Base-by-base conservation (phyloP, 164 flowering plant genomes). In the Chimonanthus salicifolius region DNA sequence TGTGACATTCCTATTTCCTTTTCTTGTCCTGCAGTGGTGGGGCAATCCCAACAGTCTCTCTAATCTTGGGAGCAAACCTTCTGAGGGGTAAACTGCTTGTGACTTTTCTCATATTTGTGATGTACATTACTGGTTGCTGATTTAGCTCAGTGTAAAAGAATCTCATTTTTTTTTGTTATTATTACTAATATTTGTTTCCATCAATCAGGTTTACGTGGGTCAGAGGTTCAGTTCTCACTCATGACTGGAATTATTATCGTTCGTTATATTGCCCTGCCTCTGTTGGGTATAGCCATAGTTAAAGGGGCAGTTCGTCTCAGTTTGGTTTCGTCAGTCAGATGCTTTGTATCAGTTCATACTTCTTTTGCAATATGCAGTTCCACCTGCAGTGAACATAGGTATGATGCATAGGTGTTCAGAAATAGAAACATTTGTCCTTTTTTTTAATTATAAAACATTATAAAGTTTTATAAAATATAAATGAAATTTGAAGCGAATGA, bases 371-470 rank as follows among this genome's bases (percentile, higher is more conserved):
- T 89, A 64, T 84, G 86, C 92, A 47, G 71, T 92, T 60, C 97
- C 94, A 33, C 94, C 97, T n/a, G 93, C 94, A 48, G 85, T 89
- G 89, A 86, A 83, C 77, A 88, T 92, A 68, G 89, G 97, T 89
- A 81, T 10, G 60, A 54, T 54, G 16, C 60, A 33, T 33, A 33
- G 0, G 33, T 33, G 33, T 1, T 33, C 33, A 33, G 33, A 33
- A 33, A 33, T 33, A 33, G 33, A 33, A 1, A 33, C 33, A 33
- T 33, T 33, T 33, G 33, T 33, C 33, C 33, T 1, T 33, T 33
- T 33, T 33, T 33, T 33, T 33, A 1, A 33, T 33, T 33, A 33
- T 33, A 33, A 33, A 33, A 33, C 21, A 33, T 33, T 33, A 33
- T 33, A 33, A 33, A 33, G 33, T 33, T 33, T 33, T 33, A 33